Evolutionary conservation across 805 yeast species (phyloP), one percentile per base, ranked within the genome.

Genomic region (Pichia membranifaciens): DNA sequence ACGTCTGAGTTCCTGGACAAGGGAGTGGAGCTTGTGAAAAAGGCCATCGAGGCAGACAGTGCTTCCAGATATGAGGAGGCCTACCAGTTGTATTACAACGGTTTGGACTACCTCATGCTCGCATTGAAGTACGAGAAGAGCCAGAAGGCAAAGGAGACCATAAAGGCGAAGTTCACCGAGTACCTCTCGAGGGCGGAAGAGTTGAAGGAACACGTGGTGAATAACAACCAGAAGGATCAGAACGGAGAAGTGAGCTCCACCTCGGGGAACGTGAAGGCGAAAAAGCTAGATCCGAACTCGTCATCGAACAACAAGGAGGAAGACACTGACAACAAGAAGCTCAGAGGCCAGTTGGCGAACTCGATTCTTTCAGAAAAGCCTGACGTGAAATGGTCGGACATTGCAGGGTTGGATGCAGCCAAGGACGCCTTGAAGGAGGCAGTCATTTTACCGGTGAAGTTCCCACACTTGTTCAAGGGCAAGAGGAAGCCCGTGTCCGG

Each of bases 391-490:
- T 93, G 99, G 99, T 82, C 79, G 55, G 99, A 93, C 62, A 84
- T 93, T 53, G 99, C 99, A 1, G 99, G 99, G 23, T 73, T 93
- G 51, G 98, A 91, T 53, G 78, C 81, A 28, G 99, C 99, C 8
- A 93, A 93, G 60, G 98, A 91, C 57, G 96, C 99, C 0, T 72
- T 93, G 49, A 93, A 93, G 64, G 99, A 93, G 69, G 97, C 98
- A 0, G 99, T 93, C 36, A 93, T 93, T 34, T 72, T 93, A 52
- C 99, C 99, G 1, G 97, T 91, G 17, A 86, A 84, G 64, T 91
- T 93, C 65, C 99, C 99, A 1, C 98, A 93, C 58, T 69, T 93
- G 50, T 93, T 93, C 68, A 87, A 84, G 9, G 99, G 99, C 1
- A 91, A 88, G 63, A 77, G 99, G 53, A 87, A 87, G 61, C 99